Evolutionary conservation across 495 filamentous ascomycete species (phyloP).

Genomic region (Xylaria palmicola): DNA sequence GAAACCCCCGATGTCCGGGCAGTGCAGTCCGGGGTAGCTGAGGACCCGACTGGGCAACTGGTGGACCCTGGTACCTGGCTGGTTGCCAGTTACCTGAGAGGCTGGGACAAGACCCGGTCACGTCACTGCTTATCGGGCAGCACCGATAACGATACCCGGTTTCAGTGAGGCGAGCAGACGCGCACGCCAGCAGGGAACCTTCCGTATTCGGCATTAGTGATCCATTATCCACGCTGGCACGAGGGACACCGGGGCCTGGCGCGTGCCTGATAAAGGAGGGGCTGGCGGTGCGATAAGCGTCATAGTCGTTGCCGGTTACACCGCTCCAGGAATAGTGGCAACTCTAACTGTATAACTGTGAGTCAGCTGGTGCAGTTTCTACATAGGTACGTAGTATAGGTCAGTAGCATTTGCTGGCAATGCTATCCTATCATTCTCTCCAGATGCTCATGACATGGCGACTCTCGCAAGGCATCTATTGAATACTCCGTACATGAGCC

Average conservation of each 20-base stretch:
- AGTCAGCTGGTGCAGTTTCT: conserved; percentile 3
- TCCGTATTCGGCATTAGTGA: conserved; percentile 4
- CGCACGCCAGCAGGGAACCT: conserved; percentile 8
- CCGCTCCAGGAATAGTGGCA: too few species aligned
- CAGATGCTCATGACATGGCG: not conserved
- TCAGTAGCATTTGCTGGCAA: not conserved
- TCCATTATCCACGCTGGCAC: too few species aligned
- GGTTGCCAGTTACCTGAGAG: not conserved
- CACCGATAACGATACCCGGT: not conserved
- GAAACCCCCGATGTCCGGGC: conserved; percentile 34
- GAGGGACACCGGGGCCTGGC: too few species aligned
- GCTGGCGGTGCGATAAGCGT: conserved; percentile 12
- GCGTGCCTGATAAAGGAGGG: conserved; percentile 17
- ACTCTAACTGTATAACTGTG: not conserved
- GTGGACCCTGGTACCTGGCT: conserved; percentile 11
- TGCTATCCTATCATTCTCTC: not conserved
- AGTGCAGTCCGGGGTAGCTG: conserved; percentile 31
- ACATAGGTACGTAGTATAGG: not conserved
- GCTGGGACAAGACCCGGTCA: not conserved
- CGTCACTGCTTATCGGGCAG: conserved; percentile 22
- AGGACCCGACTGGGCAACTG: conserved; percentile 30
- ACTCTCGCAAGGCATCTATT: not conserved
- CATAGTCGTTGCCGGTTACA: not conserved
- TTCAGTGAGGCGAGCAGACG: not conserved
- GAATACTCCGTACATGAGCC: too few species aligned